Percentiles rank a stretch among this genome's conserved stretches.
phyloP scores from a whole-genome alignment of 768 basidiomycete genomes.

The Tulasnella sp. region DNA sequence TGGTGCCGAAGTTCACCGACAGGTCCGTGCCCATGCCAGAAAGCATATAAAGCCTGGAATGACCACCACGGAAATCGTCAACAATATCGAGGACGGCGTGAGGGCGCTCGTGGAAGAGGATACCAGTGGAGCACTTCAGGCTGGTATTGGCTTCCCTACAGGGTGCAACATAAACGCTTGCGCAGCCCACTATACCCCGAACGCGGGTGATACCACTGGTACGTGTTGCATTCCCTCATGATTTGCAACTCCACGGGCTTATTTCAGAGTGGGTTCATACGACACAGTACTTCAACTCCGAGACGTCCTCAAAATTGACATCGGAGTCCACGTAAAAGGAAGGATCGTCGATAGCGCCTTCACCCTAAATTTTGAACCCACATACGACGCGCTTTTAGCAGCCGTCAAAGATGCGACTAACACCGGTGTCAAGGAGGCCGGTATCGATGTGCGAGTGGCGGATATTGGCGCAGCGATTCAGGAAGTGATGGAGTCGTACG shows the following conservation, averaged over 20 bases:
- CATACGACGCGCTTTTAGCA: slow-evolving; percentile 78
- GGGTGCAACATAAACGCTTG: slow-evolving; percentile 89
- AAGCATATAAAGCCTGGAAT: slow-evolving; percentile 84
- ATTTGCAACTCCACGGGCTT: slow-evolving; percentile 8
- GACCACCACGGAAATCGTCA: slow-evolving; percentile 87
- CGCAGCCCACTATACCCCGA: slow-evolving; percentile 94
- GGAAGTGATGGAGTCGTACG: slow-evolving; percentile 98
- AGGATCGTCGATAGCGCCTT: slow-evolving; percentile 93
- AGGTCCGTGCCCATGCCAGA: slow-evolving; percentile 73
- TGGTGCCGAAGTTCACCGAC: slow-evolving; percentile 92
- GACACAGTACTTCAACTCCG: slow-evolving; percentile 60
- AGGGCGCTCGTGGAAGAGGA: slow-evolving; percentile 87
- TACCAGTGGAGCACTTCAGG: slow-evolving; percentile 45
- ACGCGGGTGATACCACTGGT: slow-evolving; percentile 82
- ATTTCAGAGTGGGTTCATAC: neutral
- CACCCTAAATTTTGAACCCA: slow-evolving; percentile 69
- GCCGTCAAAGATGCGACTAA: slow-evolving; percentile 93
- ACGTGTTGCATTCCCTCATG: slow-evolving; percentile 24
- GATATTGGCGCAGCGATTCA: slow-evolving; percentile 88
- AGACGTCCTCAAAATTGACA: slow-evolving; percentile 93
- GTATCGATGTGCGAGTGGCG: slow-evolving; percentile 88
- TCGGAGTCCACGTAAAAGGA: slow-evolving; percentile 97
- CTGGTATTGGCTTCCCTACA: slow-evolving; percentile 92
- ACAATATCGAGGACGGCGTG: slow-evolving; percentile 86
- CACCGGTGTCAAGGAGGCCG: slow-evolving; percentile 82